A percentile compares a stretch with the other conserved stretches of the same genome.
These are phyloP conservation scores for Tephrocybe rancida DNA, from an alignment of 768 basidiomycete species.

Conservation along the genomic window DNA sequence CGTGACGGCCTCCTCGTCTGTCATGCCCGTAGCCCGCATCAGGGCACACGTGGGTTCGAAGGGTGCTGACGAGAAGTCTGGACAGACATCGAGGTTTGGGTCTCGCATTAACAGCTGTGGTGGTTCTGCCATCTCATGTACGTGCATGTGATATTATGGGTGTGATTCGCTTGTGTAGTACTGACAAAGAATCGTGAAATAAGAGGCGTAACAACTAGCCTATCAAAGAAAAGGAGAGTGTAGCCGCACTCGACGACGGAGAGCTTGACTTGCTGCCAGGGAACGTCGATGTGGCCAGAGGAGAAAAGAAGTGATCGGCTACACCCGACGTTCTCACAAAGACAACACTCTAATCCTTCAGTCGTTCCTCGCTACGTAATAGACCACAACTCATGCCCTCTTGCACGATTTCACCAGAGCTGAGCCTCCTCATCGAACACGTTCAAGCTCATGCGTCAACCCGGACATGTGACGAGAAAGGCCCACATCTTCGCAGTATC, in stretches of 20 bases:
- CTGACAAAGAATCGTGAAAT: neutral
- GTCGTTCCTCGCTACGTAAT: slow-evolving; percentile 1
- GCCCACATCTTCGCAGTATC: too few species aligned
- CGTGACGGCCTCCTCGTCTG: neutral
- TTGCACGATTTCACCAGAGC: too few species aligned
- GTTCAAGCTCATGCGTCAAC: too few species aligned
- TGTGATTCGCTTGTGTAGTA: neutral
- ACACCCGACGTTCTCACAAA: slow-evolving; percentile 5
- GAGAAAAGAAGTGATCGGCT: neutral
- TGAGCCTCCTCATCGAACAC: too few species aligned
- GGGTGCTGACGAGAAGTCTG: neutral
- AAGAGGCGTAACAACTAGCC: neutral
- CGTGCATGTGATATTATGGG: neutral
- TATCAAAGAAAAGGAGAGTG: neutral
- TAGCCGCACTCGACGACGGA: neutral
- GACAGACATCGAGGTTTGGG: slow-evolving; percentile 3
- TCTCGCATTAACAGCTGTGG: neutral
- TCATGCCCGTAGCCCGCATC: neutral
- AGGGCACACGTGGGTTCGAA: neutral
- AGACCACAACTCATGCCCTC: neutral
- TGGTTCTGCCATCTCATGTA: neutral
- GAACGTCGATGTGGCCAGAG: neutral
- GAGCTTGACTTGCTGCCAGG: neutral
- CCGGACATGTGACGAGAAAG: too few species aligned
- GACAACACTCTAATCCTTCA: slow-evolving; percentile 1